phyloP scores from a whole-genome alignment of 495 filamentous ascomycete species.

The Daldinia decipiens region DNA sequence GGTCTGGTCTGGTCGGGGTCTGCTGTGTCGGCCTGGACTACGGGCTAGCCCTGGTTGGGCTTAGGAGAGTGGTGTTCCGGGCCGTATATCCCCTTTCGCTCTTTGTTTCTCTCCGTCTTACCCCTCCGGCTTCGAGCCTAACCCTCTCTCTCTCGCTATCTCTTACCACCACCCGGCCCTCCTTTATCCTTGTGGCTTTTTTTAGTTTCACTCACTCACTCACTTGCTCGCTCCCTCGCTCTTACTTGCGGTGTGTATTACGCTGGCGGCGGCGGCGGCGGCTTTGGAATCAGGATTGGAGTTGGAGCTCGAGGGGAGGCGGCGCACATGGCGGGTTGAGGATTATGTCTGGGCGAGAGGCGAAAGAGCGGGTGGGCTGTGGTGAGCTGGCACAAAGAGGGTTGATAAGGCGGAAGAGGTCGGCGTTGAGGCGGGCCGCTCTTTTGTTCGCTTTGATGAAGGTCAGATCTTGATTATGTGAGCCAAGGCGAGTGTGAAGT shows the following conservation, averaged over 20 bases:
- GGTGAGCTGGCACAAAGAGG: not conserved
- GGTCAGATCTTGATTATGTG: conserved; percentile 27
- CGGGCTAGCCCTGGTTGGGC: not conserved
- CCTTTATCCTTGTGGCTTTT: not conserved
- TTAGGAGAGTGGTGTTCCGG: not conserved
- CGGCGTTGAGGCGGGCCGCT: conserved; percentile 3
- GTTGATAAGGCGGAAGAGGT: not conserved
- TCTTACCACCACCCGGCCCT: not conserved
- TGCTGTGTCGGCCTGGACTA: not conserved
- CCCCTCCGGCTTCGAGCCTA: not conserved
- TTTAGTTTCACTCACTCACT: not conserved
- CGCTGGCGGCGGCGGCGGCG: not conserved
- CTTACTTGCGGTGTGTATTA: conserved; percentile 20
- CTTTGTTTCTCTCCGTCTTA: not conserved
- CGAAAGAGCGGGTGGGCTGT: not conserved
- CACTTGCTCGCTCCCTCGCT: not conserved
- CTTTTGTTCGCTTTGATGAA: conserved; percentile 5
- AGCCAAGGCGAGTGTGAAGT: conserved; percentile 6
- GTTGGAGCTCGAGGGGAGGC: not conserved
- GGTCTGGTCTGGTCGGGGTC: not conserved
- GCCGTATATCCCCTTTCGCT: not conserved
- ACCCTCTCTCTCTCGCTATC: not conserved
- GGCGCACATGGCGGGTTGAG: conserved; percentile 34
- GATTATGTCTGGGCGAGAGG: not conserved
- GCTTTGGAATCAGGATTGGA: not conserved